A percentile compares a stretch with the other conserved stretches of the same genome.
Conservation (phyloP, 2,329 filamentous ascomycete species). For the Podosphaera xanthii region DNA sequence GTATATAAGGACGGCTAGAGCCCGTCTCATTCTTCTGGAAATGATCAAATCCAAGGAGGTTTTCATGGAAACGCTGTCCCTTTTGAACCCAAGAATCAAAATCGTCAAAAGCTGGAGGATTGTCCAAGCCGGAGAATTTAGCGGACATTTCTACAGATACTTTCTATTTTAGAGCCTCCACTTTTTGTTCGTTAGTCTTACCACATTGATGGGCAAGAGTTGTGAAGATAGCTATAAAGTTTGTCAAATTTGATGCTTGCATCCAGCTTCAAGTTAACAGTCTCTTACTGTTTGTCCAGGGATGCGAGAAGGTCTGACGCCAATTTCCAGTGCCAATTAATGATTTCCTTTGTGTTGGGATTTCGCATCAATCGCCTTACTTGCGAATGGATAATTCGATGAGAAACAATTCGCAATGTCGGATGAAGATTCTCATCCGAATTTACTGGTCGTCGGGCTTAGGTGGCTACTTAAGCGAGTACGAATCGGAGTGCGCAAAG, state of each 20-base stretch:
- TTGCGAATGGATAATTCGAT: too few relatives aligned
- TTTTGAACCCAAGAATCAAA: neutral
- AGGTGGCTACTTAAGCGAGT: too few relatives aligned
- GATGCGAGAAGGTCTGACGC: neutral
- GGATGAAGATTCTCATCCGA: too few relatives aligned
- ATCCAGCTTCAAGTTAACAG: neutral
- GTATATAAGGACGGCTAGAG: neutral
- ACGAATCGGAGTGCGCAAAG: too few relatives aligned
- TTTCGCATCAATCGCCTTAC: too few relatives aligned
- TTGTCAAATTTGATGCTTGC: neutral
- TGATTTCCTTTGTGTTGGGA: neutral
- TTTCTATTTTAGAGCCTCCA: neutral
- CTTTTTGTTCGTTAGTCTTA: neutral
- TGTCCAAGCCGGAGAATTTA: neutral
- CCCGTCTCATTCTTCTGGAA: neutral
- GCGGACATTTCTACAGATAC: neutral
- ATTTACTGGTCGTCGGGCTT: too few relatives aligned
- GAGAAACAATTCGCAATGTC: too few relatives aligned
- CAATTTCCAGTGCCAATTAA: neutral
- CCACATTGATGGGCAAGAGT: neutral
- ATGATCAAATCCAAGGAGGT: neutral
- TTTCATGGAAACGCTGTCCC: neutral
- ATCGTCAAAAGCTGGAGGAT: neutral
- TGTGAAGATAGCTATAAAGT: neutral
- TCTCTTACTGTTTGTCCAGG: neutral